phyloP scores from a whole-genome alignment of 1,139 yeast genomes.

The Kodamaea plutei region DNA sequence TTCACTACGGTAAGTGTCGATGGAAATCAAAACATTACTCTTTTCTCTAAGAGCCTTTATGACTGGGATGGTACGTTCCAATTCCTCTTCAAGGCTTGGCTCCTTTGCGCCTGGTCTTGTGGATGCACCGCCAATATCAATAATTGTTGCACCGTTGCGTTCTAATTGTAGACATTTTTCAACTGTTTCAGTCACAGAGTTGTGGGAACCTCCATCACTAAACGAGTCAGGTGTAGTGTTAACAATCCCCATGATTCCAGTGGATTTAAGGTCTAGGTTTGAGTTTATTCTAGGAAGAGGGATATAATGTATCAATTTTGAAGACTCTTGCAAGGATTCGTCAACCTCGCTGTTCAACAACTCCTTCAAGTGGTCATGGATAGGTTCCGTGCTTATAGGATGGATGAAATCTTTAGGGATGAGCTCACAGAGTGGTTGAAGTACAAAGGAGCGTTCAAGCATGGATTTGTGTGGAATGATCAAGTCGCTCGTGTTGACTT shows the following conservation, averaged over 20 bases:
- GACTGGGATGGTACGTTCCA: constrained; percentile 65
- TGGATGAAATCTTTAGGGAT: constrained; percentile 61
- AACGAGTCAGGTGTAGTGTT: constrained; percentile 94
- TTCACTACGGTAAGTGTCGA: constrained; percentile 76
- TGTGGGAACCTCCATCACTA: constrained; percentile 75
- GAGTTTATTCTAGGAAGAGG: constrained; percentile 35
- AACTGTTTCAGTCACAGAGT: constrained; percentile 26
- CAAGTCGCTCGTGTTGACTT: constrained; percentile 53
- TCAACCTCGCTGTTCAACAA: constrained; percentile 37
- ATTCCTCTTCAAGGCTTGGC: constrained; percentile 56
- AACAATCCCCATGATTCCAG: constrained; percentile 76
- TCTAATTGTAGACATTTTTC: constrained; percentile 45
- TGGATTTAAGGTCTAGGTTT: constrained; percentile 27
- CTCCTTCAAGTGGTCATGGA: constrained; percentile 63
- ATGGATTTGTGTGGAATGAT: constrained; percentile 82
- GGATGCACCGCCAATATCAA: constrained; percentile 92
- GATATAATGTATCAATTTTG: constrained; percentile 38
- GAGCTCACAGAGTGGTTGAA: constrained; percentile 83
- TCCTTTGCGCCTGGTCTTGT: constrained; percentile 78
- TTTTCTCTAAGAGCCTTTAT: constrained; percentile 56
- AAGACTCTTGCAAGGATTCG: constrained; percentile 42
- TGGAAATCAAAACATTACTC: constrained; percentile 53
- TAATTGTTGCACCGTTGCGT: constrained; percentile 56
- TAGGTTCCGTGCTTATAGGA: constrained; percentile 82
- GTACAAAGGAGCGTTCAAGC: constrained; percentile 86